Evolutionary conservation across 257 asterid genomes (phyloP), one percentile per base, ranked within the genome.

Genomic region (Jasminum sambac): DNA sequence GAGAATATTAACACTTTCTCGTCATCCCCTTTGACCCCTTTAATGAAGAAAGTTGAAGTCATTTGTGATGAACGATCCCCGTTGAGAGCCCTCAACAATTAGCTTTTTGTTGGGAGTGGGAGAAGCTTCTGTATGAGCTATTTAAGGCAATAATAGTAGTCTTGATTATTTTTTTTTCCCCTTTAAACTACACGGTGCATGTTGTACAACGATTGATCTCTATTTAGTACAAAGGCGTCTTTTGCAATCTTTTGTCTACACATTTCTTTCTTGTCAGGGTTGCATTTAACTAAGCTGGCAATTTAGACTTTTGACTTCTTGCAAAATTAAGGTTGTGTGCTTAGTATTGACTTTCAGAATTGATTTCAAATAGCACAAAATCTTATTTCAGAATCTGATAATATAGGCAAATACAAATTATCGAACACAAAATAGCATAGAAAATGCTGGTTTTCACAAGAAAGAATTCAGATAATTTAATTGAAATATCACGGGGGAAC

Each of bases 51-150:
- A 79, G 84, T 66, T 64, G 96, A 86, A 80, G 83, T 72, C 64
- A 72, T 70, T 41, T 63, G 37, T 76, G 90, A 83, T 50, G 89
- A 78, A 69, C 81, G 96, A 71, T 84, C 88, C 25, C 96, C 96
- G 17, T 77, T 94, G 67, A 86, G 90, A 82, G 74, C 89, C 73
- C 73, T 91, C 80, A 88, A 90, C 89, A 72, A 34, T 74, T 79
- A 79, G 64, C 55, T 19, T 25, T 30, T 69, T 23, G 72, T 58
- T 48, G 24, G 16, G 9, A 64, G n/a, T 19, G 52, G 26, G 36
- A 4, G 19, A 12, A 12, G 6, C 36, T 63, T 65, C 24, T 40
- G 52, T 52, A 23, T 21, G 4, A n/a, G 62, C 62, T 23, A 19
- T 55, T 4, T 55, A 55, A 55, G 1, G 62, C 6, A 10, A 55